Evolutionary conservation across 1,284 basidiomycete genomes (phyloP).

Genomic region (Cutaneotrichosporon sp.): DNA sequence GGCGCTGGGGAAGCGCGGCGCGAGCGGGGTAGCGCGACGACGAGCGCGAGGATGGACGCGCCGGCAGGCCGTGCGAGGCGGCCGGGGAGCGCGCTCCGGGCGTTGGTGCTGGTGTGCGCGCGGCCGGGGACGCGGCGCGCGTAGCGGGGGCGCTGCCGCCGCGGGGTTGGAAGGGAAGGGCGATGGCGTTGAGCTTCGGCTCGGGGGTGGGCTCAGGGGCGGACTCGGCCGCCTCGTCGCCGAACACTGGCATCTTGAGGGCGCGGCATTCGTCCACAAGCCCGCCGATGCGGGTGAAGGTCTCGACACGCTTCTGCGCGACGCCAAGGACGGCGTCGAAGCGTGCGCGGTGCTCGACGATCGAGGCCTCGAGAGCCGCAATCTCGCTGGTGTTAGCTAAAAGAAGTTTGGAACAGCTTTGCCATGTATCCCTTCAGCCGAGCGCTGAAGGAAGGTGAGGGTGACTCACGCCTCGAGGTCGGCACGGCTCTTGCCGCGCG

Average conservation of each 20-base stretch:
- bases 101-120: background rate
- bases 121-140: slow-evolving; percentile 7
- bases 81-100: background rate
- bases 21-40: background rate
- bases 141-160: slow-evolving; percentile 9
- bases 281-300: slow-evolving; percentile 34
- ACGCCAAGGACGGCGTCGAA: slow-evolving; percentile 31
- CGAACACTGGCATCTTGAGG: slow-evolving; percentile 31
- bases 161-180: slow-evolving; percentile 39
- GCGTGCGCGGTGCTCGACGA: slow-evolving; percentile 36
- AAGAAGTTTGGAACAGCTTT: too few species aligned
- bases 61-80: background rate
- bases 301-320: slow-evolving; percentile 34
- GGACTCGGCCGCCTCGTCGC: slow-evolving; percentile 7
- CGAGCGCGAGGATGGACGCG: background rate
- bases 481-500: slow-evolving; percentile 33
- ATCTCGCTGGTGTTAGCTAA: slow-evolving; percentile 37
- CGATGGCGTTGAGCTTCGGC: slow-evolving; percentile 26
- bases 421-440: too few species aligned
- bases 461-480: slow-evolving; percentile 47
- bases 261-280: slow-evolving; percentile 41
- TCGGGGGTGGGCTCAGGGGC: background rate
- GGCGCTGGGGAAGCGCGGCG: slow-evolving; percentile 14
- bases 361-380: slow-evolving; percentile 26
- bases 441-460: background rate